Evolutionary conservation across 371 early-diverging fungal genomes (phyloP).

Genomic region (Syncephalastrum contaminatum): DNA sequence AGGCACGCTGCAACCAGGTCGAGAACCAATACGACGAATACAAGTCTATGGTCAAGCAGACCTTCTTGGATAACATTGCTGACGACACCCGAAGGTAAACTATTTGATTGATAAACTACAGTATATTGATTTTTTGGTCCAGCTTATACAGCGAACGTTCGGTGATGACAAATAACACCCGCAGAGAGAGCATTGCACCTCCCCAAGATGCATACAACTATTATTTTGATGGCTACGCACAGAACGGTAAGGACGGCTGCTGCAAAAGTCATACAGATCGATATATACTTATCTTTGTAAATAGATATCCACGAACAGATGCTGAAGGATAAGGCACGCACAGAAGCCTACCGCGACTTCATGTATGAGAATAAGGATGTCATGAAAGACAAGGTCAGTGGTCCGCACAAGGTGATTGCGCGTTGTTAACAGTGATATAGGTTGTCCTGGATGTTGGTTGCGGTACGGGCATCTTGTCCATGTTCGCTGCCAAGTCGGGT

Average conservation of each 20-base stretch:
- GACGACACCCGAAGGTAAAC: constrained; percentile 27
- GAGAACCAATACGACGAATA: constrained; percentile 70
- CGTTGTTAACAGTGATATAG: constrained; percentile 6
- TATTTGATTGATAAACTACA: too few relatives aligned
- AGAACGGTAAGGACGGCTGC: constrained; percentile 50
- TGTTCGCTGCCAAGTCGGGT: constrained; percentile 96
- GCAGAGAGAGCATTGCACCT: constrained; percentile 2
- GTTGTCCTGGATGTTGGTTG: constrained; percentile 79
- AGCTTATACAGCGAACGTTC: too few relatives aligned
- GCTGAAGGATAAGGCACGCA: constrained; percentile 79
- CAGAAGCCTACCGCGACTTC: constrained; percentile 77
- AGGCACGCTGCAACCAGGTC: constrained; percentile 48
- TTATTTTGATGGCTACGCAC: constrained; percentile 86
- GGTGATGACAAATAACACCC: too few relatives aligned
- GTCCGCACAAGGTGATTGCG: neutral
- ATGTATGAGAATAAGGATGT: constrained; percentile 82
- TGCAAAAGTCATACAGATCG: neutral
- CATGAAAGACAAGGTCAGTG: constrained; percentile 75
- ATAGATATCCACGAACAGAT: constrained; percentile 64
- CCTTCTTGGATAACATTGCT: constrained; percentile 62
- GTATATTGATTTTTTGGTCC: neutral
- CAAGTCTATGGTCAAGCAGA: constrained; percentile 64
- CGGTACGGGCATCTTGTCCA: constrained; percentile 95
- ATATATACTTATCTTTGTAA: neutral
- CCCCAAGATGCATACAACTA: constrained; percentile 60